Evolutionary conservation across 2,329 filamentous ascomycete genomes (phyloP), one percentile per base, ranked within the genome.

Genomic region (Knufia fluminis): DNA sequence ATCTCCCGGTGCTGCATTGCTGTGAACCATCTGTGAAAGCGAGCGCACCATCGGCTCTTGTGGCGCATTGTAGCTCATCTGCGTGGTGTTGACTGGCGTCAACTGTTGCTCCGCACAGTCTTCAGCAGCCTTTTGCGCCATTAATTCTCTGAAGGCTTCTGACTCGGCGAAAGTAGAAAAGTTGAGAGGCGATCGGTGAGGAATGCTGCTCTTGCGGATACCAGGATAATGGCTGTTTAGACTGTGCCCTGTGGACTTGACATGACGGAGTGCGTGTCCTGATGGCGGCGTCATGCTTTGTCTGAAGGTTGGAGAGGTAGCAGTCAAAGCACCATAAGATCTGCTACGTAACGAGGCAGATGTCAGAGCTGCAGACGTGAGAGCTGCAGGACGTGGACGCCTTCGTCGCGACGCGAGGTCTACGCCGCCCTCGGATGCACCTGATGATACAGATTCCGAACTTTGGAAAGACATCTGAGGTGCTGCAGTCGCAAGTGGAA

Each of bases 401-500:
- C 72, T 72, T 49, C 70, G 64, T 41, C 70, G 64, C 4, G 69
- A 68, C 26, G 70, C 70, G 54, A 73, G 62, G 51, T 72, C 70
- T 41, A 71, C 60, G 53, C 70, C 65, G 49, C 68, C 69, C 36
- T 66, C 64, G 46, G 40, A 39, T 48, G 46, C 28, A 51, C 51
- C 7, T 87, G 94, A 67, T 87, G 85, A 24, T 79, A 81, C 32
- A 45, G 48, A 23, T 33, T 48, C 43, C 26, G 43, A 22, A 10
- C 20, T 10, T 16, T 28, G 14, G 8, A 35, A 32, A 16, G 17
- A 36, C 26, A 28, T 23, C 10, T 35, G 45, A 39, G 44, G 48
- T 19, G 38, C 24, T 28, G 17, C 39, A 10, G 2, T 48, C 12
- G 50, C 53, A 12, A 59, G 43, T 9, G 53, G 54, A 48, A 58